These are phyloP conservation scores for Lathyrus tuberosus DNA, from an alignment of 306 rosid genomes.

Conservation along the genomic window DNA sequence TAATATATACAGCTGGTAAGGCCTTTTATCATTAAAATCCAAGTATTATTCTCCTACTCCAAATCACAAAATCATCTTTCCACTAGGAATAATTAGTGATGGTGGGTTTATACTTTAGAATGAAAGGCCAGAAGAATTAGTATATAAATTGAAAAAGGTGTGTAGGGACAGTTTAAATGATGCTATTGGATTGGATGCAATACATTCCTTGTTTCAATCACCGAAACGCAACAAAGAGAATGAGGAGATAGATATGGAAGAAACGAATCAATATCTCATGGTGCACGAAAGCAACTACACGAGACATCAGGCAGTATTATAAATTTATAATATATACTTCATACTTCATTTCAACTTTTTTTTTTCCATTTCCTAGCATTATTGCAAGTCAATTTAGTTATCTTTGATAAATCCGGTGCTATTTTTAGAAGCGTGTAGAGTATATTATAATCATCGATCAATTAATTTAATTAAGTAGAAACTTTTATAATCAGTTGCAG, in stretches of 20 bases:
- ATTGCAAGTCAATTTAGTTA: slow-evolving; percentile 3
- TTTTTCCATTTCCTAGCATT: neutral
- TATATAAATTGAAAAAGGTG: slow-evolving; percentile 19
- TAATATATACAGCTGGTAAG: too few relatives aligned
- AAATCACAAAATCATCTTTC: neutral
- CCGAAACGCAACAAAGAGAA: slow-evolving; percentile 33
- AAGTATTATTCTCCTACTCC: neutral
- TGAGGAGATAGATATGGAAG: slow-evolving; percentile 38
- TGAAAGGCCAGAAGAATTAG: slow-evolving; percentile 21
- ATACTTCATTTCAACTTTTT: slow-evolving; percentile 5
- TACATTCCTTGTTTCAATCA: slow-evolving; percentile 29
- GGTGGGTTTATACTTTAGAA: slow-evolving; percentile 17
- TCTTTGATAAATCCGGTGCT: neutral
- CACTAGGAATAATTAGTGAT: neutral
- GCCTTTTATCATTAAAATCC: neutral
- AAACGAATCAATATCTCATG: slow-evolving; percentile 1
- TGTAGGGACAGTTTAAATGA: neutral
- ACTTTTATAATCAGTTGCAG: neutral
- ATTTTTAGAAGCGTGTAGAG: slow-evolving; percentile 10
- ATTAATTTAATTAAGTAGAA: neutral
- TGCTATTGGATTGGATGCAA: neutral
- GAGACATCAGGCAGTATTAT: slow-evolving; percentile 6
- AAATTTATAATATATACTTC: slow-evolving; percentile 1
- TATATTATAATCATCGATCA: neutral
- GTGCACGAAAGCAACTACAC: slow-evolving; percentile 24